Conservation (phyloP, 2,329 filamentous ascomycete species). For the Talaromyces sp. region DNA sequence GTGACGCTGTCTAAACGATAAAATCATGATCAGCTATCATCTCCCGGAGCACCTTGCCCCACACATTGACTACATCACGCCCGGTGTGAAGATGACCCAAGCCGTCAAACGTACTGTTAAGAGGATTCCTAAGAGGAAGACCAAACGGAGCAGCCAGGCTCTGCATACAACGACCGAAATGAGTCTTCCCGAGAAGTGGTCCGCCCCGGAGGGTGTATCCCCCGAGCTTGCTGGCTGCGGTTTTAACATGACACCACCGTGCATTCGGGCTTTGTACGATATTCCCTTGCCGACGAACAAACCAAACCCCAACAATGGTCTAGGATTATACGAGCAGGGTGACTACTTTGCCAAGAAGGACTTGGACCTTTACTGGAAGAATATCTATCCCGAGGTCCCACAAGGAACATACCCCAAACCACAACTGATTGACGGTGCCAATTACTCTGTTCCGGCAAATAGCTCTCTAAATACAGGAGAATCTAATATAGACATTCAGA, state of each 20-base stretch:
- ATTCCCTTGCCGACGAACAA: conserved; percentile 7
- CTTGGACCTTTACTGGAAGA: conserved; percentile 11
- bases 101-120: conserved; percentile 9
- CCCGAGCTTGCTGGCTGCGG: conserved; percentile 4
- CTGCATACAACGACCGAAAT: not conserved
- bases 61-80: conserved; percentile 12
- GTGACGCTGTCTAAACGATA: not conserved
- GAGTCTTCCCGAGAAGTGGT: not conserved
- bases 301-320: conserved; percentile 6
- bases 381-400: conserved; percentile 7
- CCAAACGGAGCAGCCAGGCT: not conserved
- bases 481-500: conserved; percentile 52
- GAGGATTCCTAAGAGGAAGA: not conserved
- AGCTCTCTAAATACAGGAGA: conserved; percentile 38
- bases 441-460: conserved; percentile 35
- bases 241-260: conserved; percentile 10
- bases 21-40: conserved; percentile 1
- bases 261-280: conserved; percentile 10
- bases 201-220: not conserved
- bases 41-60: conserved; percentile 9
- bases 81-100: conserved; percentile 10
- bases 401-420: conserved; percentile 11
- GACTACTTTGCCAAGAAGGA: conserved; percentile 13
- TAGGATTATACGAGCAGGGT: conserved; percentile 12
- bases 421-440: conserved; percentile 27